phyloP scores from a whole-genome alignment of 768 basidiomycete species.

The Tulasnella sp. region DNA sequence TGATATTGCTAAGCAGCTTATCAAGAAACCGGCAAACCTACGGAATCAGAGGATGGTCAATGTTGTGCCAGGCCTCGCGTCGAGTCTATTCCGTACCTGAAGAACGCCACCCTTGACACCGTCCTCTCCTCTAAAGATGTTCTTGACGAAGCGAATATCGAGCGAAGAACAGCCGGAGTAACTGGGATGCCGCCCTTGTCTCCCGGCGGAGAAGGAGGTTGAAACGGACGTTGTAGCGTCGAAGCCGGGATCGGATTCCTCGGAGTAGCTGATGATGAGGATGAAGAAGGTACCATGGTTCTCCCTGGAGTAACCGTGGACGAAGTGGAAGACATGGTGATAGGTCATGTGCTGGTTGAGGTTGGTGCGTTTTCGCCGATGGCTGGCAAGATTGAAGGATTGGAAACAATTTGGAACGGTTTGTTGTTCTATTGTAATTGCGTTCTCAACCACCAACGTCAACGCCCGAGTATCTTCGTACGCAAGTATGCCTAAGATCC shows the following conservation, averaged over 20 bases:
- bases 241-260: constrained; percentile 2
- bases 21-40: constrained; percentile 71
- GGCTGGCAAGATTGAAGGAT: neutral
- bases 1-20: constrained; percentile 74
- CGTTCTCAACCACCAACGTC: neutral
- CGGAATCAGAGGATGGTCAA: neutral
- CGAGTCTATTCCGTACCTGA: constrained; percentile 40
- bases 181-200: constrained; percentile 44
- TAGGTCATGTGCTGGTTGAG: neutral
- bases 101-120: constrained; percentile 77
- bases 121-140: constrained; percentile 72
- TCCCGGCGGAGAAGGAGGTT: neutral
- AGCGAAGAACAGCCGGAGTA: constrained; percentile 67
- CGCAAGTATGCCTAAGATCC: constrained; percentile 77
- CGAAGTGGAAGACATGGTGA: constrained; percentile 3
- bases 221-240: constrained; percentile 7
- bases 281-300: neutral
- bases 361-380: neutral
- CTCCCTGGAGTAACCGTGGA: constrained; percentile 1
- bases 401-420: neutral
- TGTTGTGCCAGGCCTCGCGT: neutral
- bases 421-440: neutral
- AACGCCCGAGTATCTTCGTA: neutral
- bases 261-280: neutral
- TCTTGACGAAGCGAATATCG: constrained; percentile 79